phyloP scores from a whole-genome alignment of 2,329 filamentous ascomycete genomes.

The Dendryphion nanum region DNA sequence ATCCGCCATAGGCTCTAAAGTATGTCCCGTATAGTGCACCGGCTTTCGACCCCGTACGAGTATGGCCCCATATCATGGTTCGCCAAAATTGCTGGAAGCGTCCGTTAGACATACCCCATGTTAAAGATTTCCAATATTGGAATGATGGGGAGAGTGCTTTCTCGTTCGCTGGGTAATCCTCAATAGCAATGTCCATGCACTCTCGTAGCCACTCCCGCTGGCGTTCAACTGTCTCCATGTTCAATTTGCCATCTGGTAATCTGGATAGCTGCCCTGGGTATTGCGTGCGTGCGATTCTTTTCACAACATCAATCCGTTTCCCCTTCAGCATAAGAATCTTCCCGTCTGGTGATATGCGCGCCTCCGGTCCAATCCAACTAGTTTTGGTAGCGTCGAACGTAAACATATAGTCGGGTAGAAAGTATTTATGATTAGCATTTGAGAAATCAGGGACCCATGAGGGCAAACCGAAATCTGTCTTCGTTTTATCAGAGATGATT shows the following conservation, averaged over 20 bases:
- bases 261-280: not conserved
- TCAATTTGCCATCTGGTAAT: not conserved
- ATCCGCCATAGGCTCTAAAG: not conserved
- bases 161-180: not conserved
- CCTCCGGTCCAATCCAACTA: not conserved
- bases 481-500: not conserved
- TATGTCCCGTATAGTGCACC: slow-evolving; percentile 1
- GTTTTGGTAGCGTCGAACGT: not conserved
- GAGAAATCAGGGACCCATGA: not conserved
- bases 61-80: not conserved
- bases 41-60: not conserved
- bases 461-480: not conserved
- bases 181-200: slow-evolving; percentile 1
- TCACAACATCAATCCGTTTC: not conserved
- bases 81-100: not conserved
- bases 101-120: not conserved
- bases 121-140: not conserved
- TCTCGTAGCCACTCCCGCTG: not conserved
- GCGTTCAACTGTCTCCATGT: not conserved
- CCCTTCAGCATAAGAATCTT: not conserved
- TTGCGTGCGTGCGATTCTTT: not conserved
- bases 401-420: slow-evolving; percentile 1
- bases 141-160: slow-evolving; percentile 1
- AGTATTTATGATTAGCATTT: not conserved
- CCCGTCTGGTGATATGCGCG: not conserved